Conservation (phyloP, 306 rosid species). For the Cucurbita ficifolia region DNA sequence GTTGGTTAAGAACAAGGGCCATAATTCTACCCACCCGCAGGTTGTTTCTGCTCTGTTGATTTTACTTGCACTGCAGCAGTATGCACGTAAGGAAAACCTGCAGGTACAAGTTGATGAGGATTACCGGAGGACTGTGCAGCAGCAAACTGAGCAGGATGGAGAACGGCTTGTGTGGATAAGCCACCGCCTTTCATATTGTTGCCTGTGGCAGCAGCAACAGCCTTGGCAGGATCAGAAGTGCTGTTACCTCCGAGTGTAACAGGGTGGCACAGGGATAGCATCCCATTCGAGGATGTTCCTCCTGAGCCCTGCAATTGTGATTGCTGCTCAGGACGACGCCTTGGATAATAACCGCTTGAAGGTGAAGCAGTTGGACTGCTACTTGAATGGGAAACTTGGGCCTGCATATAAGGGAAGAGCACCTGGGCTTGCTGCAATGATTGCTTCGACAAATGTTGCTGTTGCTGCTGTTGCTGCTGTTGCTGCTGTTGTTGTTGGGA, state of each 20-base stretch:
- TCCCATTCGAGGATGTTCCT: constrained; percentile 42
- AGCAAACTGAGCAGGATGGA: constrained; percentile 57
- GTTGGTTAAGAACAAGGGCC: constrained; percentile 5
- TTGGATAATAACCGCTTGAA: constrained; percentile 38
- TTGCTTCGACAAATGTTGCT: constrained; percentile 37
- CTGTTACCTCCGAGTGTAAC: constrained; percentile 15
- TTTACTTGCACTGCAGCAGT: constrained; percentile 61
- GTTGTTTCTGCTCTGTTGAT: constrained; percentile 90
- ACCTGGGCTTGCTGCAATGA: constrained; percentile 44
- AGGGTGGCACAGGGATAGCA: constrained; percentile 31
- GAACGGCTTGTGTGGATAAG: constrained; percentile 37
- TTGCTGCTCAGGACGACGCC: constrained; percentile 55
- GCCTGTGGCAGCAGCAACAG: constrained; percentile 13
- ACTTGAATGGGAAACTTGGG: constrained; percentile 42
- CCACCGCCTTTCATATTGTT: constrained; percentile 43
- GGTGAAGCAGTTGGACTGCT: constrained; percentile 32
- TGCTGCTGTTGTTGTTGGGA: constrained; percentile 31
- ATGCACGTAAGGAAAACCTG: constrained; percentile 49
- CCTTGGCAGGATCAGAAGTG: constrained; percentile 42
- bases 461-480: constrained; percentile 11
- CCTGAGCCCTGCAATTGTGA: constrained; percentile 44
- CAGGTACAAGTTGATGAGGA: constrained; percentile 44
- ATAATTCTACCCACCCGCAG: constrained; percentile 65
- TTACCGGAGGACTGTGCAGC: constrained; percentile 45
- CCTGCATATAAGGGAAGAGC: constrained; percentile 35